A percentile compares a stretch with the other conserved stretches of the same genome.
phyloP scores from a whole-genome alignment of 805 yeast species.

The Starmerella kuoi region DNA sequence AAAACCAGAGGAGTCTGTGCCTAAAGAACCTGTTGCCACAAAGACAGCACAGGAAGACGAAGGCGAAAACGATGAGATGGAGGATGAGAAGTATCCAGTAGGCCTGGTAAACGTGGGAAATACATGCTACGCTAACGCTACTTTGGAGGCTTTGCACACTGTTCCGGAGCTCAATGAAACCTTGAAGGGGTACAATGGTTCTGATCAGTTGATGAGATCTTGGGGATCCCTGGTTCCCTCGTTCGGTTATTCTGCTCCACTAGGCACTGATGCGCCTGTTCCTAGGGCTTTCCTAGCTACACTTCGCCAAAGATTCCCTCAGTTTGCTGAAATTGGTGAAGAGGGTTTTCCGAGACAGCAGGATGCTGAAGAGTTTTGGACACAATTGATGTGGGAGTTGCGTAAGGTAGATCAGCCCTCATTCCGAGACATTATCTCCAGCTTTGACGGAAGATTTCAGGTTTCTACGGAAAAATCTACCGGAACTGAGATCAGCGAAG shows the following conservation, averaged over 20 bases:
- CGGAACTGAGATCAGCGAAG: conserved; percentile 33
- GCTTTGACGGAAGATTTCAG: conserved; percentile 53
- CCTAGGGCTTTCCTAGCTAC: conserved; percentile 53
- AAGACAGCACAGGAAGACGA: conserved; percentile 24
- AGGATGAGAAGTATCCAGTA: conserved; percentile 37
- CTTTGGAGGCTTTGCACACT: conserved; percentile 44
- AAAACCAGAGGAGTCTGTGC: conserved; percentile 23
- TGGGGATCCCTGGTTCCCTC: conserved; percentile 26
- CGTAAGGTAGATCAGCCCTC: conserved; percentile 27
- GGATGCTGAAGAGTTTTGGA: conserved; percentile 94
- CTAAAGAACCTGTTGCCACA: neutral
- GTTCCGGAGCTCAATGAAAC: conserved; percentile 40
- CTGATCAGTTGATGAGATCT: conserved; percentile 27
- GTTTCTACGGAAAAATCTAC: conserved; percentile 40
- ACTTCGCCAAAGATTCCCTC: conserved; percentile 60
- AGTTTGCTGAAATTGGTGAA: conserved; percentile 63
- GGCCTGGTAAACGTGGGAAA: conserved; percentile 64
- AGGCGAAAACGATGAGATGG: conserved; percentile 35
- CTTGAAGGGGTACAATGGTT: conserved; percentile 33
- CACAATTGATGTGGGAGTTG: conserved; percentile 54
- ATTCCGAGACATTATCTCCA: conserved; percentile 27
- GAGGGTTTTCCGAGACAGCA: conserved; percentile 79
- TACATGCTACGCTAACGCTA: conserved; percentile 65
- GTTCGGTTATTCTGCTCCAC: conserved; percentile 24
- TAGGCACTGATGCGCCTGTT: conserved; percentile 36